A percentile compares a stretch with the other conserved stretches of the same genome.
These are phyloP conservation scores for Obba rivulosa DNA, from an alignment of 768 basidiomycete genomes.

Conservation along the genomic window DNA sequence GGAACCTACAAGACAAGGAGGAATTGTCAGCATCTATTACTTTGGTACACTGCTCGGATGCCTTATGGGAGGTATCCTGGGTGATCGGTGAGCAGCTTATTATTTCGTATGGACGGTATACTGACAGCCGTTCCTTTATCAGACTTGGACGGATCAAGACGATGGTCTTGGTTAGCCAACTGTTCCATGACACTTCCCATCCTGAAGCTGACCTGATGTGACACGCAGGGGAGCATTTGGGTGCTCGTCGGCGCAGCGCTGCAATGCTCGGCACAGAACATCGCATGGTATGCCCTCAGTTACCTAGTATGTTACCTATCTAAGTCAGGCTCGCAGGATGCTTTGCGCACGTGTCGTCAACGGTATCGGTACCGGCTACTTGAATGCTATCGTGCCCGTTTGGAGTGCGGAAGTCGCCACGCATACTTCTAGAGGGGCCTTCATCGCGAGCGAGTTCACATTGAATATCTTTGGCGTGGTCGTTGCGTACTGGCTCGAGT, in stretches of 20 bases:
- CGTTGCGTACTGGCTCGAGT: constrained; percentile 42
- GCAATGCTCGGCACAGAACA: constrained; percentile 38
- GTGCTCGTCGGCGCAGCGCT: constrained; percentile 36
- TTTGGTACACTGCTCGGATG: constrained; percentile 37
- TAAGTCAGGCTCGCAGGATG: constrained; percentile 29
- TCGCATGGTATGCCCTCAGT: constrained; percentile 29
- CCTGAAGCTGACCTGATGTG: neutral
- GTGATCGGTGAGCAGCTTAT: constrained; percentile 23
- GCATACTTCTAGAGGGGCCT: constrained; percentile 39
- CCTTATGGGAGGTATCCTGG: constrained; percentile 35
- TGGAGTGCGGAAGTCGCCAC: constrained; percentile 42
- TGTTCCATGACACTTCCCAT: neutral
- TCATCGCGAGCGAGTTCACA: constrained; percentile 40
- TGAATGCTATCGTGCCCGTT: constrained; percentile 41
- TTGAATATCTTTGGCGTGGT: constrained; percentile 37
- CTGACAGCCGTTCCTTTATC: neutral
- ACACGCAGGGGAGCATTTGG: constrained; percentile 30
- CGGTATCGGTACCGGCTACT: constrained; percentile 38
- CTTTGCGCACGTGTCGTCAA: constrained; percentile 39
- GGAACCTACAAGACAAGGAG: constrained; percentile 37
- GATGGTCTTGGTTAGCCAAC: constrained; percentile 28
- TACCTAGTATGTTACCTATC: neutral
- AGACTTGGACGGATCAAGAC: constrained; percentile 36
- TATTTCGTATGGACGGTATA: neutral
- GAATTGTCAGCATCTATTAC: constrained; percentile 43